phyloP scores from a whole-genome alignment of 139 green algal genomes.

The Chlorella sp. region DNA sequence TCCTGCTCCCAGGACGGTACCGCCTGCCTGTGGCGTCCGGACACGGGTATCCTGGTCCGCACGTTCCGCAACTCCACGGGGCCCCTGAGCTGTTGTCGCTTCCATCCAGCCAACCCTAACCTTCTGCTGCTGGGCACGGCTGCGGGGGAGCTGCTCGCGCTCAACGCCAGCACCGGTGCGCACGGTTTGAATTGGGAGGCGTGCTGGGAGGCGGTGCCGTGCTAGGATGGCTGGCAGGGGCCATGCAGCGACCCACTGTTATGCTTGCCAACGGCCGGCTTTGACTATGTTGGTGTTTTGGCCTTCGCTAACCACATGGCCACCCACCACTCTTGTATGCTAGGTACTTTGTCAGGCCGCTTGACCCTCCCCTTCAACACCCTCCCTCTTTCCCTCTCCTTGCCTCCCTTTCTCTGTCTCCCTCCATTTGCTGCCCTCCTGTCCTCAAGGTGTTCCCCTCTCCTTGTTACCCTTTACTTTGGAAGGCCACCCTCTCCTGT shows the following conservation, averaged over 20 bases:
- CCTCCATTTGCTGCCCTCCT: too few species aligned
- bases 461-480: too few species aligned
- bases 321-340: too few species aligned
- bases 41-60: not conserved
- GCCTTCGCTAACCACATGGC: too few species aligned
- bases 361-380: too few species aligned
- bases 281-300: not conserved
- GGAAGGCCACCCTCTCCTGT: too few species aligned
- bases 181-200: not conserved
- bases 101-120: conserved; percentile 38
- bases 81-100: not conserved
- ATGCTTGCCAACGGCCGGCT: not conserved
- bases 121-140: conserved; percentile 29
- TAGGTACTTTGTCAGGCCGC: too few species aligned
- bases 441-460: too few species aligned
- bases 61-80: not conserved
- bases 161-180: conserved; percentile 36
- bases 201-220: not conserved
- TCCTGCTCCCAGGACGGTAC: conserved; percentile 4
- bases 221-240: not conserved
- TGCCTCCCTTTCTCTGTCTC: too few species aligned
- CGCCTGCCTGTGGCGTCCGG: conserved; percentile 17
- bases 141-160: conserved; percentile 20
- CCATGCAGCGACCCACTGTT: not conserved
- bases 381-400: too few species aligned